These are phyloP conservation scores for Rhamnella rubrinervis DNA, from an alignment of 331 rosid genomes.

Conservation along the genomic window DNA sequence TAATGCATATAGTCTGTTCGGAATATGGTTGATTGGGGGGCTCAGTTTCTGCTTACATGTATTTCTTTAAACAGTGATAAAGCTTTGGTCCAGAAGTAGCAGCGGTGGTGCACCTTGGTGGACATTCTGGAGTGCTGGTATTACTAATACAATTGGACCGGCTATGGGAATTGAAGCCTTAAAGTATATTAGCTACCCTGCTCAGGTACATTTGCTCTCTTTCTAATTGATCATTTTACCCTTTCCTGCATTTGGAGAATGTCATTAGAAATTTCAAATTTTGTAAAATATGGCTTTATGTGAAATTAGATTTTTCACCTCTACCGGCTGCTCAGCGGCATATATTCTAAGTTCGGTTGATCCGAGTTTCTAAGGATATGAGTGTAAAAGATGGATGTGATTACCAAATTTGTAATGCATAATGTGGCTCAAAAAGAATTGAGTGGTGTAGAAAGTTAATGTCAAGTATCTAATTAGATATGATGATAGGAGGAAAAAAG, in stretches of 20 bases:
- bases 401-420: neutral
- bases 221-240: neutral
- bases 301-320: no score
- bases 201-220: conserved; percentile 59
- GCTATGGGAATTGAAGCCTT: conserved; percentile 99
- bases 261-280: no score
- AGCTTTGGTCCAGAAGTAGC: conserved; percentile 64
- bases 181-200: conserved; percentile 97
- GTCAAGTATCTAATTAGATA: no score
- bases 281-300: no score
- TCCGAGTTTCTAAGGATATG: neutral
- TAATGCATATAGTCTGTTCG: neutral
- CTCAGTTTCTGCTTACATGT: conserved; percentile 4
- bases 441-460: no score
- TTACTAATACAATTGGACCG: conserved; percentile 97
- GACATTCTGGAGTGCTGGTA: conserved; percentile 96
- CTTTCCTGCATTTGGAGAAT: no score
- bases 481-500: no score
- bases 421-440: neutral
- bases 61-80: conserved; percentile 60
- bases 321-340: neutral
- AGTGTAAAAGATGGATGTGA: neutral
- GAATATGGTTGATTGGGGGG: conserved; percentile 7
- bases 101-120: conserved; percentile 87
- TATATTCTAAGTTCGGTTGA: neutral